A percentile compares a stretch with the other conserved stretches of the same genome.
Conservation (phyloP, 2,329 filamentous ascomycete genomes). For the Tolypocladium tundrense region DNA sequence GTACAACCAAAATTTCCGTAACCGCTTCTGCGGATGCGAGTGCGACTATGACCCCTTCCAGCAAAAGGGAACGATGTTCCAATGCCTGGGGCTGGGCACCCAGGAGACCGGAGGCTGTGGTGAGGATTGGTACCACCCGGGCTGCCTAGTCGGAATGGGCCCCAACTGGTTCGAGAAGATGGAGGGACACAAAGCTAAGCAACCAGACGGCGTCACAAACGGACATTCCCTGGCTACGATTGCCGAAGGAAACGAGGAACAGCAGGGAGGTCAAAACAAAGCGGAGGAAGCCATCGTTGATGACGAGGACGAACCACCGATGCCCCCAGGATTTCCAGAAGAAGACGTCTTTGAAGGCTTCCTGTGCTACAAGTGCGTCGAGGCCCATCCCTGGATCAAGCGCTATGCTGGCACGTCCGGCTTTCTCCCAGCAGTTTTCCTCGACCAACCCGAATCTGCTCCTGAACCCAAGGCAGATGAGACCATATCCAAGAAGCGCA, state of each 20-base stretch:
- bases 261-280: constrained; percentile 10
- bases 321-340: constrained; percentile 76
- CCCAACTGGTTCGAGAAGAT: constrained; percentile 58
- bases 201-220: constrained; percentile 5
- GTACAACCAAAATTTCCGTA: constrained; percentile 94
- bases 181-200: constrained; percentile 20
- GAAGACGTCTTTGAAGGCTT: constrained; percentile 87
- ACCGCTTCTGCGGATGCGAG: constrained; percentile 82
- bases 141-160: constrained; percentile 75
- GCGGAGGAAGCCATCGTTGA: constrained; percentile 23
- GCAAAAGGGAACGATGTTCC: constrained; percentile 97
- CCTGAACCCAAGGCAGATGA: constrained; percentile 1
- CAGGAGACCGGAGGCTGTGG: constrained; percentile 79
- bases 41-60: constrained; percentile 80
- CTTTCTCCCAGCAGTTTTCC: constrained; percentile 66
- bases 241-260: constrained; percentile 33
- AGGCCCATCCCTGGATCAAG: constrained; percentile 85
- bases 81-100: constrained; percentile 78
- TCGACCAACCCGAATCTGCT: constrained; percentile 10
- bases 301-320: constrained; percentile 52
- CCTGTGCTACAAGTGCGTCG: constrained; percentile 88
- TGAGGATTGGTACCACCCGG: constrained; percentile 96
- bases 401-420: constrained; percentile 69
- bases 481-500: constrained; percentile 50
- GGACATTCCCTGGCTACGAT: constrained; percentile 34